Base-by-base conservation (phyloP, 2,329 filamentous ascomycete genomes). In the Aaosphaeria pasadenensis region DNA sequence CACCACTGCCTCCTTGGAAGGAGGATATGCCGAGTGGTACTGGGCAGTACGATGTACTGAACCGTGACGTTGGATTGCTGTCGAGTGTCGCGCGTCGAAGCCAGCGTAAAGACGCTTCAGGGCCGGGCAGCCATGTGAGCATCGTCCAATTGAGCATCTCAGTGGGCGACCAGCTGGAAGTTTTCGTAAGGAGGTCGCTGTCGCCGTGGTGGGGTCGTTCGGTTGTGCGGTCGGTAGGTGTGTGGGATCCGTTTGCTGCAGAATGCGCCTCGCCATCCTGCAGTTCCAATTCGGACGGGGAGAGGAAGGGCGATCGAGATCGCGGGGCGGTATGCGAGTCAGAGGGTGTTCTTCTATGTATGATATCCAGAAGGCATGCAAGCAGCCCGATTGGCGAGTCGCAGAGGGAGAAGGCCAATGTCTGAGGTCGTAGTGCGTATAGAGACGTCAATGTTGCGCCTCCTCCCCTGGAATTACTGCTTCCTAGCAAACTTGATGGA, bases 51-150 rank as follows among this genome's bases (percentile, higher is more conserved):
- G 51, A 46, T 5, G 50, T 52, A 42, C 52, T 57, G 28, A 52
- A 45, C 4, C 39, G 29, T 5, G 49, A 31, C 39, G 39, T 11
- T 6, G 48, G 31, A 40, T 7, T 9, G 28, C 54, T 58, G 49
- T 66, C 65, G 6, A 65, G 44, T 35, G 59, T 55, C 5, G 70
- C 69, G 50, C 71, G 69, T 7, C 61, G 63, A 9, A 75, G 60
- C 74, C 74, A 85, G n/a, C 64, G 58, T 24, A 66, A 59, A 6
- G 57, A 56, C 6, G 59, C 57, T 48, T 62, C 84, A 0, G 83
- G 83, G 0, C 84, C 85, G 0, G 85, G 84, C 1, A 88, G 66
- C 85, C 85, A 88, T 24, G 83, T 79, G 30, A 87, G 68, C 61
- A 82, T 78, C 1, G 82, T 78, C 57, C 85, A 72, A 13, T 81